Conservation (phyloP, 2,329 filamentous ascomycete species). For the Venturia carpophila region DNA sequence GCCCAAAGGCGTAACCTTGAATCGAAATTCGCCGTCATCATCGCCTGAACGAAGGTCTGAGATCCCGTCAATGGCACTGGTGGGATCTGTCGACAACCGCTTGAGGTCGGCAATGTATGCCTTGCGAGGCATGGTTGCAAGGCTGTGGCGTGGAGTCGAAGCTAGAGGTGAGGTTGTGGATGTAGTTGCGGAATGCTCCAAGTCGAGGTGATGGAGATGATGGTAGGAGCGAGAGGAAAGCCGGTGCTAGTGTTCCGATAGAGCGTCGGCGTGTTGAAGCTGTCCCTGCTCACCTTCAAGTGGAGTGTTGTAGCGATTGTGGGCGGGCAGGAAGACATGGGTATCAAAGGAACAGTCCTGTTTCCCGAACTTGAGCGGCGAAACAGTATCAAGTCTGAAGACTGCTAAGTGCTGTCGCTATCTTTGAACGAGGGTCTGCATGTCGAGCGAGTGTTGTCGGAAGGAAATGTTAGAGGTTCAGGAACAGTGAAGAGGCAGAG, state of each 20-base stretch:
- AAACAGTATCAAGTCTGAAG: not conserved
- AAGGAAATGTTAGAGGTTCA: not conserved
- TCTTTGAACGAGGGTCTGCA: not conserved
- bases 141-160: not conserved
- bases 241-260: not conserved
- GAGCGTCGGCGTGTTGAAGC: not conserved
- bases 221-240: not conserved
- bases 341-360: not conserved
- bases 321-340: not conserved
- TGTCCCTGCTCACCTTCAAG: not conserved
- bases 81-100: slow-evolving; percentile 29
- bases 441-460: not conserved
- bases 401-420: not conserved
- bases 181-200: not conserved
- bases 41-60: slow-evolving; percentile 51
- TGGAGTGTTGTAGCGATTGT: not conserved
- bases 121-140: slow-evolving; percentile 52
- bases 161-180: not conserved
- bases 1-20: slow-evolving; percentile 42
- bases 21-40: slow-evolving; percentile 64
- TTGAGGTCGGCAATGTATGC: slow-evolving; percentile 55
- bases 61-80: slow-evolving; percentile 40
- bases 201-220: not conserved
- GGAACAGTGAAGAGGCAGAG: not conserved
- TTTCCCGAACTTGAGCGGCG: not conserved